Percentiles rank a stretch among this genome's conserved stretches.
Evolutionary conservation across 768 basidiomycete genomes (phyloP).

Genomic region (Mycena leptocephala): DNA sequence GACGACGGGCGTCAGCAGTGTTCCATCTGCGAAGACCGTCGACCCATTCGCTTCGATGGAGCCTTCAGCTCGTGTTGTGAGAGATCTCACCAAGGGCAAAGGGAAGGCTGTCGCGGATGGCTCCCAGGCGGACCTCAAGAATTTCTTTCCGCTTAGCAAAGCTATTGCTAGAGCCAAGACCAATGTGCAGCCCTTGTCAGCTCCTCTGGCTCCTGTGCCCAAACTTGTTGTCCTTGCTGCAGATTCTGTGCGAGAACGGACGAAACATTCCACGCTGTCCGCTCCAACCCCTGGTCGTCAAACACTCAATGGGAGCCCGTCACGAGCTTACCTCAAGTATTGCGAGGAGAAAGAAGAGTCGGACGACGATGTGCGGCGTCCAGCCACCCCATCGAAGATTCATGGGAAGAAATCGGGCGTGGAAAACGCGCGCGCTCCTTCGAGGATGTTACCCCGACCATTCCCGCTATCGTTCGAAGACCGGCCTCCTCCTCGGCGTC

Average conservation of each 20-base stretch:
- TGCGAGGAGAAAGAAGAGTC: slow-evolving; percentile 9
- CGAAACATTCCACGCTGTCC: background rate
- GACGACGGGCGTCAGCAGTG: background rate
- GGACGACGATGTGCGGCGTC: slow-evolving; percentile 6
- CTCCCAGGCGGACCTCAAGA: slow-evolving; percentile 26
- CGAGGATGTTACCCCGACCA: slow-evolving; percentile 5
- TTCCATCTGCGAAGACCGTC: background rate
- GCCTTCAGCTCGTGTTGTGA: slow-evolving; percentile 23
- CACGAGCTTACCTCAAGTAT: background rate
- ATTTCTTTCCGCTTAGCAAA: slow-evolving; percentile 37
- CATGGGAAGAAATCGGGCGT: background rate
- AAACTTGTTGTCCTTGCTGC: background rate
- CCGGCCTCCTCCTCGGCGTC: background rate
- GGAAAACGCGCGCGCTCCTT: slow-evolving; percentile 2
- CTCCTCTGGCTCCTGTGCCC: slow-evolving; percentile 1
- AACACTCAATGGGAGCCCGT: background rate
- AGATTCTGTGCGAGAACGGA: background rate
- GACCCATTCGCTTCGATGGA: background rate
- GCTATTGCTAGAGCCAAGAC: slow-evolving; percentile 7
- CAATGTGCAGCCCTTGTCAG: slow-evolving; percentile 15
- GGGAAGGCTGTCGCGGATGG: slow-evolving; percentile 24
- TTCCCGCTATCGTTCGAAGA: slow-evolving; percentile 31
- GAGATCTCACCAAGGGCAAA: slow-evolving; percentile 38
- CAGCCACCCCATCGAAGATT: slow-evolving; percentile 8
- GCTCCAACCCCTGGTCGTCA: slow-evolving; percentile 23